Evolutionary conservation across 192 early-diverging fungal genomes (phyloP).

Genomic region (Gorgonomyces haynaldii): DNA sequence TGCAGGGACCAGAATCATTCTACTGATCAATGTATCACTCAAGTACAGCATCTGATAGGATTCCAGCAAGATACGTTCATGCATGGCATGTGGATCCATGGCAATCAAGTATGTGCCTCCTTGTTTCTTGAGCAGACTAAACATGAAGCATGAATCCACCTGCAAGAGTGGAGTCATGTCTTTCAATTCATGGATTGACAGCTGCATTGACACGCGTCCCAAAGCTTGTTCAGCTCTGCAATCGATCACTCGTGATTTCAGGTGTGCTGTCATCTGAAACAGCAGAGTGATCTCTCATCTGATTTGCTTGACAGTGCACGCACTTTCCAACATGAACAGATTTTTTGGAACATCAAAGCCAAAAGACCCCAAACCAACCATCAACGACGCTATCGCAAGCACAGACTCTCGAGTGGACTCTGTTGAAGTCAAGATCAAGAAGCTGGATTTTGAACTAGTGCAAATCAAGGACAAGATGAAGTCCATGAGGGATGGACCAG

Average conservation of each 20-base stretch:
- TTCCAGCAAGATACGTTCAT: too few relatives aligned
- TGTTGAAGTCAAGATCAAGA: slow-evolving; percentile 88
- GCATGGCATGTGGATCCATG: too few relatives aligned
- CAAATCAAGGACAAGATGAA: slow-evolving; percentile 89
- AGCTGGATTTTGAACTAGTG: slow-evolving; percentile 84
- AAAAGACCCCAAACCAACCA: slow-evolving; percentile 71
- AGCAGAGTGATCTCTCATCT: neutral
- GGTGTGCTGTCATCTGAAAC: neutral
- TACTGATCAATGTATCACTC: too few relatives aligned
- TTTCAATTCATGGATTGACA: neutral
- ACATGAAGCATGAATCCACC: neutral
- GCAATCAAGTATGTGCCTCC: too few relatives aligned
- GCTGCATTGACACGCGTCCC: neutral
- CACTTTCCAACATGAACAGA: slow-evolving; percentile 55
- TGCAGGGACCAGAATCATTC: too few relatives aligned
- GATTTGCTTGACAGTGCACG: neutral
- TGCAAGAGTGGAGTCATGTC: neutral
- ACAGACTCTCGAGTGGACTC: slow-evolving; percentile 77
- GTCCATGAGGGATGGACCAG: slow-evolving; percentile 60
- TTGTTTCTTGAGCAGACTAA: too few relatives aligned
- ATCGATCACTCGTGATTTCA: neutral
- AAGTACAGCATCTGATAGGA: too few relatives aligned
- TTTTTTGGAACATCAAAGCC: slow-evolving; percentile 81
- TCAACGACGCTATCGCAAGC: slow-evolving; percentile 72
- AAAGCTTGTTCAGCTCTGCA: neutral